phyloP scores from a whole-genome alignment of 2,329 filamentous ascomycete species.

The Paecilomyces variotii region DNA sequence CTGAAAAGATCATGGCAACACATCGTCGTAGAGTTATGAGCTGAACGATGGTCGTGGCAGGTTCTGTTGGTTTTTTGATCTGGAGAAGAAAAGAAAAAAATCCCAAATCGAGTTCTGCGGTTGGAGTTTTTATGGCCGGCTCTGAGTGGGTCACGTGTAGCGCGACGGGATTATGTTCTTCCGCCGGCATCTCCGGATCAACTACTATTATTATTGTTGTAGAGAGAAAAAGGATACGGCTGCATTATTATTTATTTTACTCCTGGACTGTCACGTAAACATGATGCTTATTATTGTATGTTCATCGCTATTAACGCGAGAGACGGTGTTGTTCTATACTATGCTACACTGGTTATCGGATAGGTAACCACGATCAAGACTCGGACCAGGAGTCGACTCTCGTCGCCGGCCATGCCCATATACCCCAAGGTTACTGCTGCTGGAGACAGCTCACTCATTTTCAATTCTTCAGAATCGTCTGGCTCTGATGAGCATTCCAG shows the following conservation, averaged over 20 bases:
- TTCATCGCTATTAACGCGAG: not conserved
- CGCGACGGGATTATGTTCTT: slow-evolving; percentile 12
- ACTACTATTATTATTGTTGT: too few relatives aligned
- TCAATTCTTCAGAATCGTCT: not conserved
- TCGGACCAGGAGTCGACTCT: not conserved
- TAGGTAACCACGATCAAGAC: not conserved
- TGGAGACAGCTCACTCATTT: not conserved
- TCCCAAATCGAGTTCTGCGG: not conserved
- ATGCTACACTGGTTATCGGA: not conserved
- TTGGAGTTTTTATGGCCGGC: not conserved
- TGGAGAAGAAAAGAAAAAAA: slow-evolving; percentile 39
- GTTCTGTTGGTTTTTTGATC: slow-evolving; percentile 53
- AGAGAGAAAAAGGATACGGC: too few relatives aligned
- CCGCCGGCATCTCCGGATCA: slow-evolving; percentile 5
- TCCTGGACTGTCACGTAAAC: too few relatives aligned
- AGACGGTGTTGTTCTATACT: not conserved
- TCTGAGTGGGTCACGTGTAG: slow-evolving; percentile 21
- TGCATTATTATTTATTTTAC: not conserved
- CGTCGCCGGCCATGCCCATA: not conserved
- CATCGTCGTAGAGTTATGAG: slow-evolving; percentile 49
- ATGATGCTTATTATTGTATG: not conserved
- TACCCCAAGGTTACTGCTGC: not conserved
- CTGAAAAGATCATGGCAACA: slow-evolving; percentile 56
- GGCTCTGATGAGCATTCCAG: not conserved
- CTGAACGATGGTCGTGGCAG: slow-evolving; percentile 62